A percentile compares a stretch with the other conserved stretches of the same genome.
Conservation (phyloP, 1,284 basidiomycete species). For the Ganoderma multipileum region DNA sequence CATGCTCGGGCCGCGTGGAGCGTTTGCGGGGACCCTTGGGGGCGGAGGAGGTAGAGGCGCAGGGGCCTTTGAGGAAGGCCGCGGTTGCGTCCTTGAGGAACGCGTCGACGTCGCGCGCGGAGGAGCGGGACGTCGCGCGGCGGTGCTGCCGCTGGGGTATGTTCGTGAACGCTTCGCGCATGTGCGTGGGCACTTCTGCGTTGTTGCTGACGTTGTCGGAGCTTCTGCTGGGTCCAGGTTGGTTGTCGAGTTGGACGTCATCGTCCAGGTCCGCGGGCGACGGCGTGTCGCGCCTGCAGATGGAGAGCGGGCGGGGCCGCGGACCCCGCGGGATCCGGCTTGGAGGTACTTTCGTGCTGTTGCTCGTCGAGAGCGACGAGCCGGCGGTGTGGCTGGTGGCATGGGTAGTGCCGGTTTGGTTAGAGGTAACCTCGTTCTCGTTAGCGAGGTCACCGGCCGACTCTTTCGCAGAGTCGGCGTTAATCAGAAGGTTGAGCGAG, state of each 20-base stretch:
- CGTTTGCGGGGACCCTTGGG: conserved; percentile 12
- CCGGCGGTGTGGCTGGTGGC: conserved; percentile 22
- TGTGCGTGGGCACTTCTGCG: conserved; percentile 7
- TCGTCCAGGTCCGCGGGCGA: conserved; percentile 1
- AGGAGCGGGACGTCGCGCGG: conserved; percentile 24
- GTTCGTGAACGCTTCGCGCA: conserved; percentile 23
- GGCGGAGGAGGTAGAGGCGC: background rate
- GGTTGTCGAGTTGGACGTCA: background rate
- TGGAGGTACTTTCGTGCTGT: conserved; percentile 18
- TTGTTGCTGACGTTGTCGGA: background rate
- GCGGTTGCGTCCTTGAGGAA: background rate
- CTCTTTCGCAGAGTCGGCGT: conserved; percentile 1
- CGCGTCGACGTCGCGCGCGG: background rate
- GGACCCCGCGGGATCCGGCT: conserved; percentile 37
- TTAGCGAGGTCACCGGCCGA: conserved; percentile 3
- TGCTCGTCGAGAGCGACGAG: conserved; percentile 20
- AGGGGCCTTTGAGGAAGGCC: conserved; percentile 1
- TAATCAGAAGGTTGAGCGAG: conserved; percentile 29
- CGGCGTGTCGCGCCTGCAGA: conserved; percentile 9
- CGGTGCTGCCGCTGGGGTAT: conserved; percentile 25
- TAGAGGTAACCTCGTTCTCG: background rate
- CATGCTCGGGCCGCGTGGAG: conserved; percentile 13
- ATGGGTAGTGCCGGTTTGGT: conserved; percentile 11
- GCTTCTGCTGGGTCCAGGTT: conserved; percentile 1
- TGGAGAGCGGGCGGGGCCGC: conserved; percentile 30